Conservation (phyloP, 306 rosid species). For the Leucaena leucocephala region DNA sequence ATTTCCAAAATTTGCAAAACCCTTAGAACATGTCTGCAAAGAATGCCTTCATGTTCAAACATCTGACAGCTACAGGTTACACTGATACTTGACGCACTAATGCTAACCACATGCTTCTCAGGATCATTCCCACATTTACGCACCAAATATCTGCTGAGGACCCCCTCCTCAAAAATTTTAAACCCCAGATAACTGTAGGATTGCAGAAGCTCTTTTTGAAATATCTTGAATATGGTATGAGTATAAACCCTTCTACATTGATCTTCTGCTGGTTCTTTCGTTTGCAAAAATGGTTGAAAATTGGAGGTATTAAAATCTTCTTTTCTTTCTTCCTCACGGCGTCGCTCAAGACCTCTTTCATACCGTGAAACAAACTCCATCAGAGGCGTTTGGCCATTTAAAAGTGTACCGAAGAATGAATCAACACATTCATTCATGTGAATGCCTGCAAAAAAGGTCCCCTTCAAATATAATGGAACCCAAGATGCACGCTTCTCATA, state of each 20-base stretch:
- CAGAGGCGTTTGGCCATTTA: conserved; percentile 78
- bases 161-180: conserved; percentile 71
- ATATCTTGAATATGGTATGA: conserved; percentile 71
- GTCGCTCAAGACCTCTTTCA: conserved; percentile 84
- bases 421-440: conserved; percentile 67
- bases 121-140: conserved; percentile 75
- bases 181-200: conserved; percentile 87
- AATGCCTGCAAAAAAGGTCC: conserved; percentile 88
- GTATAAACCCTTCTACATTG: conserved; percentile 89
- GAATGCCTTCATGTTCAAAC: conserved; percentile 94
- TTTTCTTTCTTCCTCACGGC: conserved; percentile 84
- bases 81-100: conserved; percentile 56
- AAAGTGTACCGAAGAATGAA: conserved; percentile 72
- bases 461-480: conserved; percentile 78
- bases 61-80: conserved; percentile 85
- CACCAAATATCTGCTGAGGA: conserved; percentile 76
- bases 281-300: conserved; percentile 83
- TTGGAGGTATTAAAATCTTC: conserved; percentile 80
- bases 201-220: conserved; percentile 91
- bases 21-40: conserved; percentile 83
- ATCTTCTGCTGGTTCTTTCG: conserved; percentile 88
- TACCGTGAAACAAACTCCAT: conserved; percentile 74
- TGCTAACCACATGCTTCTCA: conserved; percentile 74
- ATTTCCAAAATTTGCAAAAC: conserved; percentile 88
- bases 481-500: conserved; percentile 80